phyloP scores from a whole-genome alignment of 768 basidiomycete genomes.

The Lanmaoa rubissima region DNA sequence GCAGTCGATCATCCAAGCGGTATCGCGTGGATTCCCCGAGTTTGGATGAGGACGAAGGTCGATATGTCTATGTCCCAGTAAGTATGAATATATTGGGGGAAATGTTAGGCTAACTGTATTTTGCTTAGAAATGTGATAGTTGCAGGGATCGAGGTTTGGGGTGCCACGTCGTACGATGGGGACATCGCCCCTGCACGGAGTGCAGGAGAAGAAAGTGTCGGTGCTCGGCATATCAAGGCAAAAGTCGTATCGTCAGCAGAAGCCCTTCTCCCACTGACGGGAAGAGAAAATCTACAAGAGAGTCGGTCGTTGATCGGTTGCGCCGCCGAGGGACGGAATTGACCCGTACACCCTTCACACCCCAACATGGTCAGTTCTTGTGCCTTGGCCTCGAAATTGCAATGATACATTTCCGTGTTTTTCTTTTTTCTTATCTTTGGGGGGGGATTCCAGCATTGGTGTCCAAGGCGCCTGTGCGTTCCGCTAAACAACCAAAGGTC shows the following conservation, averaged over 20 bases:
- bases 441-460: neutral
- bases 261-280: neutral
- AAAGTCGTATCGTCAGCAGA: neutral
- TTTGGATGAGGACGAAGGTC: neutral
- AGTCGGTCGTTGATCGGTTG: neutral
- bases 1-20: neutral
- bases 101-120: neutral
- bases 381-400: neutral
- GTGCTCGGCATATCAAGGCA: neutral
- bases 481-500: neutral
- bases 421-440: neutral
- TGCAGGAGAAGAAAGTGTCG: neutral
- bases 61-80: constrained; percentile 3
- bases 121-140: neutral
- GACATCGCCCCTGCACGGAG: neutral
- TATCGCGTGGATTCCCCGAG: neutral
- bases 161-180: neutral
- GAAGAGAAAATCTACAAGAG: too few relatives aligned
- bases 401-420: neutral
- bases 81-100: neutral
- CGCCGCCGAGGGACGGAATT: too few relatives aligned
- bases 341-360: neutral
- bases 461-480: neutral
- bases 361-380: neutral
- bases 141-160: neutral